phyloP scores from a whole-genome alignment of 1,139 yeast species.

The Kodamaea sp. region DNA sequence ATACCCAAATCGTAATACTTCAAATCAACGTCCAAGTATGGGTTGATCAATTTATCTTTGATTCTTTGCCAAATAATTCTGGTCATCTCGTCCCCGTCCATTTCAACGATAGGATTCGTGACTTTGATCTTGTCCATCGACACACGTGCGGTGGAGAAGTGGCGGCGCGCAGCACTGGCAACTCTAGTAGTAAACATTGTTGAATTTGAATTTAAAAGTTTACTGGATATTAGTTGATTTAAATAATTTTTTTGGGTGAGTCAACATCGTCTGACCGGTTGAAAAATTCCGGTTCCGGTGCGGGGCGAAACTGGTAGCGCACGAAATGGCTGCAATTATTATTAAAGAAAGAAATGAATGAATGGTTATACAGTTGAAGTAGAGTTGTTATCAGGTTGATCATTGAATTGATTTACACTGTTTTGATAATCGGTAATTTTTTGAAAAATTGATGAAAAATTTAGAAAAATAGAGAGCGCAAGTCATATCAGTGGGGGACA shows the following conservation, averaged over 20 bases:
- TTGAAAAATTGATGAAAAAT: too few relatives aligned
- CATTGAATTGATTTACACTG: too few relatives aligned
- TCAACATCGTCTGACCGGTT: too few relatives aligned
- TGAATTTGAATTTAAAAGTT: background rate
- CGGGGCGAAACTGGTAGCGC: too few relatives aligned
- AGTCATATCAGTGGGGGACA: too few relatives aligned
- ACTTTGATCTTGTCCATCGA: conserved; percentile 63
- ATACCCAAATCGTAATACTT: conserved; percentile 90
- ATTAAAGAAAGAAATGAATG: too few relatives aligned
- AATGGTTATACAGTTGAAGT: too few relatives aligned
- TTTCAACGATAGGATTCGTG: conserved; percentile 84
- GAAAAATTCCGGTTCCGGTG: too few relatives aligned
- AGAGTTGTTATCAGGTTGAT: too few relatives aligned
- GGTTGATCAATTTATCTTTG: conserved; percentile 75
- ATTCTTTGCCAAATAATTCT: conserved; percentile 88
- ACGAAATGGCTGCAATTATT: too few relatives aligned
- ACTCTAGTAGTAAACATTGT: conserved; percentile 5
- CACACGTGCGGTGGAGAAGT: conserved; percentile 20
- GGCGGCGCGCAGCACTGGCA: conserved; percentile 14
- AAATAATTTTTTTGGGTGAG: background rate
- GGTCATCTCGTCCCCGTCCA: conserved; percentile 97
- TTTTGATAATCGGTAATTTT: too few relatives aligned
- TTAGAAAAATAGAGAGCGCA: too few relatives aligned
- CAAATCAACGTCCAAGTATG: conserved; percentile 82
- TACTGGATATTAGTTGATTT: background rate